Conservation (phyloP, 2,329 filamentous ascomycete species). For the Arthrobotrys conoides region DNA sequence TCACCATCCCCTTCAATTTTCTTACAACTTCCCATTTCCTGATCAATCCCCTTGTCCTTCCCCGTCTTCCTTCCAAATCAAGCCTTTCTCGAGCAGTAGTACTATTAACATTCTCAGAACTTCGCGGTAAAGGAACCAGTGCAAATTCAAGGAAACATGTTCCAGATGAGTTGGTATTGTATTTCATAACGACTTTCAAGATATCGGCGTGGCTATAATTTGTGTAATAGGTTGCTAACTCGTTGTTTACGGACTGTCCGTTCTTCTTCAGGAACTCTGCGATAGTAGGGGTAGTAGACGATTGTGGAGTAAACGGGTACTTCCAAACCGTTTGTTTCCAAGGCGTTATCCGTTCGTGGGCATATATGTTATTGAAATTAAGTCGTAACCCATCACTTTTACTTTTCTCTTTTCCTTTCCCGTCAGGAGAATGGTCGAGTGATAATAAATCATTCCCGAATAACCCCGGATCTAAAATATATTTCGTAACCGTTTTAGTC, state of each 20-base stretch:
- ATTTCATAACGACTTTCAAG: constrained; percentile 14
- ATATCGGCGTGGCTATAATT: constrained; percentile 1
- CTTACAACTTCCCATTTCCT: constrained; percentile 9
- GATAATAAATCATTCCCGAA: constrained; percentile 3
- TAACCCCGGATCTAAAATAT: not conserved
- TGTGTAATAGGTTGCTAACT: not conserved
- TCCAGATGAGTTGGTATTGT: not conserved
- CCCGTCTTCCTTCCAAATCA: not conserved
- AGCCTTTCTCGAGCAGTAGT: not conserved
- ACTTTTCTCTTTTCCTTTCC: constrained; percentile 4
- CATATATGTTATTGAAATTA: constrained; percentile 7
- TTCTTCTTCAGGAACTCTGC: constrained; percentile 6
- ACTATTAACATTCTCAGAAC: constrained; percentile 4
- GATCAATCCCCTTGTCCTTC: not conserved
- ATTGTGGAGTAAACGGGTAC: not conserved
- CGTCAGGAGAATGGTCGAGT: not conserved
- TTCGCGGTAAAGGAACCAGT: not conserved
- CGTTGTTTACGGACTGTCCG: not conserved
- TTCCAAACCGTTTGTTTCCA: not conserved
- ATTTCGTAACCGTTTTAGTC: not conserved
- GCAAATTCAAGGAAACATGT: not conserved
- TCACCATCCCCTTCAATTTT: constrained; percentile 15
- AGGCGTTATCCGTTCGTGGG: not conserved
- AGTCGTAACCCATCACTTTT: not conserved
- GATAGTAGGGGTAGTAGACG: not conserved